A percentile compares a stretch with the other conserved stretches of the same genome.
Conservation (phyloP, 768 basidiomycete species). For the Suillus discolor region DNA sequence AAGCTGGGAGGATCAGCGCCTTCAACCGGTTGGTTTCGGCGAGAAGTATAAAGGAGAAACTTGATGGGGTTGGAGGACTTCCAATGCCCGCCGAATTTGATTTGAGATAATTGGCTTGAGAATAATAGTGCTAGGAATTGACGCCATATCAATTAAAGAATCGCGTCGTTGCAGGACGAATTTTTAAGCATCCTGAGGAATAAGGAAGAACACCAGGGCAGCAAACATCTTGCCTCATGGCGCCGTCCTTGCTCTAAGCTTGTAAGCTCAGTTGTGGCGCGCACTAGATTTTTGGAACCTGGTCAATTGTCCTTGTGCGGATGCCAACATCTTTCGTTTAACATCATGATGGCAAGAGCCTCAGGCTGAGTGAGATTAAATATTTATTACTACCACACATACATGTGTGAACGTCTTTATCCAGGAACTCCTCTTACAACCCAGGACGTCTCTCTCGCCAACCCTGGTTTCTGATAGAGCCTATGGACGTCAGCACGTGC, state of each 20-base stretch:
- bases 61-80: constrained; percentile 84
- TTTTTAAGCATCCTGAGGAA: background rate
- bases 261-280: background rate
- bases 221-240: no score
- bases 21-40: constrained; percentile 84
- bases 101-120: background rate
- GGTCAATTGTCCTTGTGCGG: no score
- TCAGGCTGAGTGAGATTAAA: no score
- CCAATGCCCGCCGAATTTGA: constrained; percentile 84
- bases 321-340: no score
- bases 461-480: no score
- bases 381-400: no score
- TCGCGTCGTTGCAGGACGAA: background rate
- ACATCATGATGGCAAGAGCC: no score
- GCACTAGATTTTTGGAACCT: background rate
- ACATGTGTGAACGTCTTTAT: no score
- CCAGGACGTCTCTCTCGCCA: no score
- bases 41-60: constrained; percentile 85
- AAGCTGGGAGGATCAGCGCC: constrained; percentile 83
- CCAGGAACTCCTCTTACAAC: no score
- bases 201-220: background rate
- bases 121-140: background rate
- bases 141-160: background rate
- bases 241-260: no score
- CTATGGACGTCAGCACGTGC: no score